Evolutionary conservation across 2,329 filamentous ascomycete genomes (phyloP).

Genomic region (Hymenoscyphus linearis): DNA sequence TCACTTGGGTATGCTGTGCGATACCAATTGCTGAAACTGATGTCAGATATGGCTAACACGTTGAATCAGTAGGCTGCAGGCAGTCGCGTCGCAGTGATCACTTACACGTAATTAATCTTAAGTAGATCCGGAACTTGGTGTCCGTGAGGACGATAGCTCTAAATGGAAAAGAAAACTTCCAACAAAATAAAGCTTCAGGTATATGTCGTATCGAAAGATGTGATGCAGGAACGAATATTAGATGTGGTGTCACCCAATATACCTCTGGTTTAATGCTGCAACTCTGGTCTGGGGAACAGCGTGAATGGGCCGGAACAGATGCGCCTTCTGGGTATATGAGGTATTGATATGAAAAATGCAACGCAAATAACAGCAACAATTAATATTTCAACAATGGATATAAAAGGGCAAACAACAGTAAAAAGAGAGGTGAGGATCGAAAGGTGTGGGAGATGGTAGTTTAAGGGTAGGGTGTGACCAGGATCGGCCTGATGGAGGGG

Average conservation of each 20-base stretch:
- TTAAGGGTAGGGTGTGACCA: slow-evolving; percentile 15
- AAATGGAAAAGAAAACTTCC: slow-evolving; percentile 14
- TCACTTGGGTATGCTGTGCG: slow-evolving; percentile 17
- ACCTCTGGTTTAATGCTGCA: slow-evolving; percentile 21
- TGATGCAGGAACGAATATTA: slow-evolving; percentile 17
- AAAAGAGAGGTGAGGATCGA: slow-evolving; percentile 14
- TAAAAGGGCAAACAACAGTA: slow-evolving; percentile 8
- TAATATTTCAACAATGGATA: slow-evolving; percentile 15
- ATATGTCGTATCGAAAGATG: not conserved
- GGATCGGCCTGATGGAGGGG: slow-evolving; percentile 15
- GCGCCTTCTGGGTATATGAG: slow-evolving; percentile 26
- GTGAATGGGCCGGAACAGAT: slow-evolving; percentile 16
- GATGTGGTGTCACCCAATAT: slow-evolving; percentile 20
- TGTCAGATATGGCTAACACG: slow-evolving; percentile 15
- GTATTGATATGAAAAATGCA: slow-evolving; percentile 17
- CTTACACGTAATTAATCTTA: slow-evolving; percentile 16
- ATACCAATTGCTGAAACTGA: slow-evolving; percentile 12
- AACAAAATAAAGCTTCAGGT: slow-evolving; percentile 9
- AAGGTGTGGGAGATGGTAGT: slow-evolving; percentile 14
- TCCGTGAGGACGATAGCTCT: slow-evolving; percentile 26
- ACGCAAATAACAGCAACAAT: slow-evolving; percentile 15
- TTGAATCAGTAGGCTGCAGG: slow-evolving; percentile 11
- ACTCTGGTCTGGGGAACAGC: slow-evolving; percentile 10
- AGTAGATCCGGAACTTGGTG: slow-evolving; percentile 10
- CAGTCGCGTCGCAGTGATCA: slow-evolving; percentile 4